Conservation (phyloP, 164 flowering plant genomes). For the Aristolochia fimbriata region DNA sequence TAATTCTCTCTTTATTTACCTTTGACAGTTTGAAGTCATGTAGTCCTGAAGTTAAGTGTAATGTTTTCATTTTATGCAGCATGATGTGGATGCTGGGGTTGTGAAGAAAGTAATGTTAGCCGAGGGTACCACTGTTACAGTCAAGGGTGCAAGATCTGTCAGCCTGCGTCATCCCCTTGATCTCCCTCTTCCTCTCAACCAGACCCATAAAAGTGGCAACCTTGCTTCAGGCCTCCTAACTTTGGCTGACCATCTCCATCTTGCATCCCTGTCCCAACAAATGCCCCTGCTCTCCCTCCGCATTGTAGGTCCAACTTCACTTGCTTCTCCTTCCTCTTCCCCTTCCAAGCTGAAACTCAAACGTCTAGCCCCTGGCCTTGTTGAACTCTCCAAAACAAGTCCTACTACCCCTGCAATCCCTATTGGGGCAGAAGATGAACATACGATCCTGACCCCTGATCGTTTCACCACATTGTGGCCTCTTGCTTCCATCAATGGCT, state of each 20-base stretch:
- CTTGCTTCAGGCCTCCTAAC: constrained; percentile 69
- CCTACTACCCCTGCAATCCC: constrained; percentile 18
- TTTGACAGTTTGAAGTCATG: too few relatives aligned
- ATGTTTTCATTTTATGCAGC: constrained; percentile 31
- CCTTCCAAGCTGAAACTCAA: constrained; percentile 73
- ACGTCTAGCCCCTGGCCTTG: constrained; percentile 86
- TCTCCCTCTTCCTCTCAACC: constrained; percentile 72
- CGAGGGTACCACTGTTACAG: constrained; percentile 91
- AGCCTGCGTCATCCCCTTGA: constrained; percentile 84
- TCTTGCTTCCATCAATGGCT: constrained; percentile 59
- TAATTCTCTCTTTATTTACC: not conserved
- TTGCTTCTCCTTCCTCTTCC: constrained; percentile 51
- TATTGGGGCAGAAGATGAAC: constrained; percentile 14
- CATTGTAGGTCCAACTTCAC: constrained; percentile 44
- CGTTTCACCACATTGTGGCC: constrained; percentile 83
- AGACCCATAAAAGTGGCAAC: constrained; percentile 15
- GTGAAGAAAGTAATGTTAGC: constrained; percentile 79
- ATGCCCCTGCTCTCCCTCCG: constrained; percentile 12
- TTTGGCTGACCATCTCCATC: constrained; percentile 68
- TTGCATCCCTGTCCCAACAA: constrained; percentile 32
- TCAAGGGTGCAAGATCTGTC: constrained; percentile 91
- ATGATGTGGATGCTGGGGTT: constrained; percentile 96
- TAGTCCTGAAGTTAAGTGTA: too few relatives aligned
- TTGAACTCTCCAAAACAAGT: constrained; percentile 57
- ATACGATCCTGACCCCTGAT: constrained; percentile 42